A percentile compares a stretch with the other conserved stretches of the same genome.
Conservation (phyloP, 768 basidiomycete species). For the Phlebiopsis gigantea region DNA sequence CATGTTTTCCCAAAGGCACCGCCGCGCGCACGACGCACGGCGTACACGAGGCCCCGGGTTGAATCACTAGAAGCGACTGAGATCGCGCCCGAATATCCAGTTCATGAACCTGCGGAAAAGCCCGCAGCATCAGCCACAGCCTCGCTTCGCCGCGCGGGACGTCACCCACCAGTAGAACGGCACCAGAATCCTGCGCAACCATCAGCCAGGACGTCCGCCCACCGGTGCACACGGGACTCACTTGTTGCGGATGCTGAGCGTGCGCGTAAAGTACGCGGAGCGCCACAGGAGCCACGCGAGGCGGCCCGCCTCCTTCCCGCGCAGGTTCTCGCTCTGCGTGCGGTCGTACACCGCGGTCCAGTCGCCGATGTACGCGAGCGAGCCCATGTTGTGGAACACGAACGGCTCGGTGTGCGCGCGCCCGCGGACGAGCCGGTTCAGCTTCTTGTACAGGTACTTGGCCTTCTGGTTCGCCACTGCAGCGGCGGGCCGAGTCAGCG, state of each 20-base stretch:
- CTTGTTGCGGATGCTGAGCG: constrained; percentile 69
- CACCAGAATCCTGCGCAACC: constrained; percentile 47
- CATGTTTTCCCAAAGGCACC: background rate
- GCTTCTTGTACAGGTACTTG: constrained; percentile 55
- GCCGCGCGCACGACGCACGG: background rate
- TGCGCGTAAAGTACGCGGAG: constrained; percentile 77
- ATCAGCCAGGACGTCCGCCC: no score
- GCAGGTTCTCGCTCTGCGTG: constrained; percentile 35
- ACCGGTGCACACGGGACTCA: constrained; percentile 35
- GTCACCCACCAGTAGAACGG: constrained; percentile 60
- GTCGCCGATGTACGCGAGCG: constrained; percentile 75
- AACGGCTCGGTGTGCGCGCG: constrained; percentile 45
- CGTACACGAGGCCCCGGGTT: background rate
- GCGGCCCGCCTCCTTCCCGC: constrained; percentile 57
- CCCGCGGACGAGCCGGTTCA: constrained; percentile 60
- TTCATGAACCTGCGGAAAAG: constrained; percentile 53
- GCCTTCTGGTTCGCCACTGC: constrained; percentile 77
- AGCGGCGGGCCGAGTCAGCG: background rate
- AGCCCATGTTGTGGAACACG: constrained; percentile 67
- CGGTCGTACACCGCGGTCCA: constrained; percentile 81
- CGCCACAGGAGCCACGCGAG: constrained; percentile 79
- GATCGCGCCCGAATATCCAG: constrained; percentile 74
- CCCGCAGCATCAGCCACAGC: constrained; percentile 2
- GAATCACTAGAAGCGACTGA: constrained; percentile 53
- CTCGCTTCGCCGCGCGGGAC: no score